Evolutionary conservation across 1,284 basidiomycete genomes (phyloP), one percentile per base, ranked within the genome.

Genomic region (Puccinia novopanici): DNA sequence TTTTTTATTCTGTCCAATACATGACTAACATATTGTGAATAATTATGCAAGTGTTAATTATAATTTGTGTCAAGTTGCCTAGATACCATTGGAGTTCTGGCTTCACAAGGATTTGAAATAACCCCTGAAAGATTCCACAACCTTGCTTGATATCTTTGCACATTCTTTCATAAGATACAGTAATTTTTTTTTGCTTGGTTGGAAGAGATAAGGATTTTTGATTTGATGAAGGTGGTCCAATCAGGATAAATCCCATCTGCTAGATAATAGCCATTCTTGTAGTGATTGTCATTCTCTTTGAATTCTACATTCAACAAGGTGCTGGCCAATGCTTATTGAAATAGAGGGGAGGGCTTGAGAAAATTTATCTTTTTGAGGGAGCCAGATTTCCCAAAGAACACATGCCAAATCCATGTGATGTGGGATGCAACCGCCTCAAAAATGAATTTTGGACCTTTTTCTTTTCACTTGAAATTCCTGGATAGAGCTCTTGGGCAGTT

Each of bases 291-390:
- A 30, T 57, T 55, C 17, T 67, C 24, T 15, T 67, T 34, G 52
- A 76, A 76, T 13, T 65, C n/a, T 27, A 76, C 37, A 15, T 8
- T 45, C 37, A 34, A 50, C 3, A 24, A 40, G 1, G 45, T 67
- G 8, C 61, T 45, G n/a, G 42, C 63, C 3, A 67, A 17, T 9
- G 50, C 19, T 30, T 24, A 45, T 17, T 54, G 27, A 54, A 67
- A 77, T 3, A 77, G 63, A 6, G 45, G 27, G 3, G 45, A 52
- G 15, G 12, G 10, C 0, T 77, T 22, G 5, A 77, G 37, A 10
- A 77, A 37, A 42, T 77, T 77, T 45, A 77, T 77, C 34, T 77
- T 34, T 24, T 77, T 68, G 13, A 77, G 63, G 54, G 61, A 22
- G 10, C 59, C 75, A 2, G 75, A 42, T 2, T 45, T 54, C 4